Evolutionary conservation across 495 filamentous ascomycete species (phyloP).

Genomic region (Neurospora tetraspora): DNA sequence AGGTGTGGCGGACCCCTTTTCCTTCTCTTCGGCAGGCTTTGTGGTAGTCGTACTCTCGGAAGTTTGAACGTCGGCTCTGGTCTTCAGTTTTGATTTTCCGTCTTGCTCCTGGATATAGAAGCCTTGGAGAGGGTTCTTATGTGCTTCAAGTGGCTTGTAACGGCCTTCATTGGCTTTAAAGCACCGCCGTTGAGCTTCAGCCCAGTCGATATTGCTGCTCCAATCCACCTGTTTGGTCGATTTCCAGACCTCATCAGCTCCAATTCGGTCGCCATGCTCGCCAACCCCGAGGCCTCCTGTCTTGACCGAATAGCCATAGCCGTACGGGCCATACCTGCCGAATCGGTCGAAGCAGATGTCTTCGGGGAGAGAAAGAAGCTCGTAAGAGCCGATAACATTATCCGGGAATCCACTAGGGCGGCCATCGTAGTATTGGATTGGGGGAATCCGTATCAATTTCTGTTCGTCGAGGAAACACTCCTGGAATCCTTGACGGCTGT

Average conservation of each 20-base stretch:
- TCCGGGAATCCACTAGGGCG: constrained; percentile 74
- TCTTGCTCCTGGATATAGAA: constrained; percentile 30
- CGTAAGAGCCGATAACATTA: constrained; percentile 70
- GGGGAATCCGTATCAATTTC: constrained; percentile 52
- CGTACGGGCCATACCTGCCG: constrained; percentile 82
- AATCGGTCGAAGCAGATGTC: constrained; percentile 93
- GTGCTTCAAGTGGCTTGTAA: constrained; percentile 40
- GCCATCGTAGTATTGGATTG: constrained; percentile 59
- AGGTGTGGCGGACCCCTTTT: not conserved
- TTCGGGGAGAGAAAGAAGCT: constrained; percentile 66
- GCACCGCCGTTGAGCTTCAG: constrained; percentile 60
- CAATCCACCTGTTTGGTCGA: constrained; percentile 61
- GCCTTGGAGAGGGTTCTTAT: constrained; percentile 28
- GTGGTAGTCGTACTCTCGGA: constrained; percentile 16
- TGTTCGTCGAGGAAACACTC: constrained; percentile 69
- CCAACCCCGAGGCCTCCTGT: constrained; percentile 74
- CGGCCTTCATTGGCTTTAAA: constrained; percentile 57
- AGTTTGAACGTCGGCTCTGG: constrained; percentile 26
- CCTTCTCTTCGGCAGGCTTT: not conserved
- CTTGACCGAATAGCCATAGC: constrained; percentile 67
- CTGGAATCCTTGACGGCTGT: constrained; percentile 40
- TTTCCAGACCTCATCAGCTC: constrained; percentile 63
- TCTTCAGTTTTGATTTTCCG: not conserved
- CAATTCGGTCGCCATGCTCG: constrained; percentile 68
- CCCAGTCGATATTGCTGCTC: constrained; percentile 60